phyloP scores from a whole-genome alignment of 805 yeast genomes.

The Jamesozyma lodderae region DNA sequence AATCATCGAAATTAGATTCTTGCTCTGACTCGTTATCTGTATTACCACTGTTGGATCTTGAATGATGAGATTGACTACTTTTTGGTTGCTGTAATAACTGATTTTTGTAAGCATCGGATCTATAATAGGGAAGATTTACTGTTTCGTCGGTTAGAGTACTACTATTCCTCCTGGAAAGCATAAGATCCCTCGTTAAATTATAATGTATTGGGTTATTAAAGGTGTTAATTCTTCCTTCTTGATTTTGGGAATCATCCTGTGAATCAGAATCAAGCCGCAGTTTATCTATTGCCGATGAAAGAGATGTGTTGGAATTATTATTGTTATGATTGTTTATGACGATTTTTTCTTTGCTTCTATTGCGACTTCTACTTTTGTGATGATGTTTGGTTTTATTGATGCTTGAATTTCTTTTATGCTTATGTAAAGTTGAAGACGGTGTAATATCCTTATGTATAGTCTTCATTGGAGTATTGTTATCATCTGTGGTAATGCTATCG shows the following conservation, averaged over 20 bases:
- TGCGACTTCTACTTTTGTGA: background rate
- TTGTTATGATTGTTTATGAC: background rate
- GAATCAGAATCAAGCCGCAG: background rate
- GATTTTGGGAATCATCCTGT: background rate
- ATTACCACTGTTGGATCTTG: background rate
- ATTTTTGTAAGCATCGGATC: background rate
- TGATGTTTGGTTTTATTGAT: no score
- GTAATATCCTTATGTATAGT: background rate
- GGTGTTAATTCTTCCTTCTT: background rate
- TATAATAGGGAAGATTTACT: background rate
- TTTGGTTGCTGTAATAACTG: background rate
- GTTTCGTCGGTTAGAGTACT: background rate
- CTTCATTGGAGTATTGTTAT: background rate
- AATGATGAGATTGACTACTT: background rate
- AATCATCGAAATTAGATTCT: slow-evolving; percentile 4
- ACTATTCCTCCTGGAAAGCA: background rate
- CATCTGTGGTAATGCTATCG: slow-evolving; percentile 6
- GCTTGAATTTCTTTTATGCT: background rate
- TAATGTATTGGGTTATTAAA: background rate
- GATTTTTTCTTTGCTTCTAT: background rate
- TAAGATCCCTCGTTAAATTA: background rate
- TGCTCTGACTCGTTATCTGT: slow-evolving; percentile 1
- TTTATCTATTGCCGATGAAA: no score
- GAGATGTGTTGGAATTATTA: background rate
- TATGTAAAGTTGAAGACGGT: background rate